Percentiles rank a stretch among this genome's conserved stretches.
Evolutionary conservation across 2,329 filamentous ascomycete species (phyloP).

Genomic region (Coccinonectria pachysandricola): DNA sequence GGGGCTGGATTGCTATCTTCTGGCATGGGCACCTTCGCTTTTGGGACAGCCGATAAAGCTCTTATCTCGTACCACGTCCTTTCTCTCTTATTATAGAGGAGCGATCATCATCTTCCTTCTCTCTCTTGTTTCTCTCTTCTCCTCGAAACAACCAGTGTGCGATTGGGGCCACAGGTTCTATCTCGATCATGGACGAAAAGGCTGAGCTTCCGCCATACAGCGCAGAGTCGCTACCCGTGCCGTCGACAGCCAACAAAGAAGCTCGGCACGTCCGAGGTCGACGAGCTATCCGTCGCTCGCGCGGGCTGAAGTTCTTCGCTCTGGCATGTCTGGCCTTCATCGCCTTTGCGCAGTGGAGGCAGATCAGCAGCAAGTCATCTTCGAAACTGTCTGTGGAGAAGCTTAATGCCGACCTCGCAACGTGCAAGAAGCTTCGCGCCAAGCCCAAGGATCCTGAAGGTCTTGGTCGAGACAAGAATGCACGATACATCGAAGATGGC

Average conservation of each 20-base stretch:
- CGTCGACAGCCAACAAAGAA: too few relatives aligned
- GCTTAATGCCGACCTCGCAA: slow-evolving; percentile 42
- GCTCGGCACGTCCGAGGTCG: too few relatives aligned
- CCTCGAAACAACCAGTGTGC: slow-evolving; percentile 1
- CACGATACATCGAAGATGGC: slow-evolving; percentile 47
- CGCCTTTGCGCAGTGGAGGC: slow-evolving; percentile 38
- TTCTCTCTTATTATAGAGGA: slow-evolving; percentile 1
- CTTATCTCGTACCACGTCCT: slow-evolving; percentile 7
- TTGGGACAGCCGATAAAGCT: slow-evolving; percentile 7
- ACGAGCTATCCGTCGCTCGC: slow-evolving; percentile 30
- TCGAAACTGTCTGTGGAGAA: slow-evolving; percentile 39
- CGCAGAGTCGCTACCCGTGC: slow-evolving; percentile 20
- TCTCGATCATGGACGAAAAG: slow-evolving; percentile 30
- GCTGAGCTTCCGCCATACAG: slow-evolving; percentile 35
- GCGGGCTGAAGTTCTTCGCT: slow-evolving; percentile 31
- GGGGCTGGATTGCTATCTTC: slow-evolving; percentile 10
- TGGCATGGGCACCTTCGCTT: slow-evolving; percentile 5
- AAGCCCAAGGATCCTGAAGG: slow-evolving; percentile 47
- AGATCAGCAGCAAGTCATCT: slow-evolving; percentile 22
- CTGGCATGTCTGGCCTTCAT: slow-evolving; percentile 41
- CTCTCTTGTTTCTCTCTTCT: slow-evolving; percentile 1
- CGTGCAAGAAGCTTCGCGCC: slow-evolving; percentile 43
- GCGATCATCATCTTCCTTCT: slow-evolving; percentile 1
- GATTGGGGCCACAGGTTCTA: too few relatives aligned
- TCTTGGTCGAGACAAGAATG: slow-evolving; percentile 46